Conservation (phyloP, 805 yeast species). For the Pachysolen tannophilus region DNA sequence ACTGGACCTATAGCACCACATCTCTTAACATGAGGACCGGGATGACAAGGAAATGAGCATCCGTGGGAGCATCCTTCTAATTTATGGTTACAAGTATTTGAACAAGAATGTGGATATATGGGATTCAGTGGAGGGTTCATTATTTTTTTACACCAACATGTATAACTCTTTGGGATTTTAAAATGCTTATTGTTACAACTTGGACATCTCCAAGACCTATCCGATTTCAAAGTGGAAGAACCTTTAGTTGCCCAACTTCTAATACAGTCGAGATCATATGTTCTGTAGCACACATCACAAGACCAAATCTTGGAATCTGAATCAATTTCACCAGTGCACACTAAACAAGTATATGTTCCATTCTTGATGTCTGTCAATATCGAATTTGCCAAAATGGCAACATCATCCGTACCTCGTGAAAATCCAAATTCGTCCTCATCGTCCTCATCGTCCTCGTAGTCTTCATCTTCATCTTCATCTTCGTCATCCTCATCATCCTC, state of each 20-base stretch:
- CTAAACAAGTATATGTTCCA: constrained; percentile 76
- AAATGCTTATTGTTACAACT: constrained; percentile 50
- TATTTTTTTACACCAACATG: constrained; percentile 87
- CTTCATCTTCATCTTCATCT: constrained; percentile 2
- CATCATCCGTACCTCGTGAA: no score
- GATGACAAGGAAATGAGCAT: constrained; percentile 74
- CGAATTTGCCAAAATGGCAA: constrained; percentile 29
- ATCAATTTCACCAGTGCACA: constrained; percentile 80
- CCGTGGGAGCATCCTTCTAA: constrained; percentile 59
- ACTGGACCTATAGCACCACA: constrained; percentile 77
- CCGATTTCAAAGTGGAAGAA: constrained; percentile 46
- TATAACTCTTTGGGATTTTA: constrained; percentile 46
- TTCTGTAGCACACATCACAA: constrained; percentile 70
- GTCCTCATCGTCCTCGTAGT: constrained; percentile 11
- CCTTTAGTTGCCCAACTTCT: constrained; percentile 81
- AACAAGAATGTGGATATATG: constrained; percentile 78
- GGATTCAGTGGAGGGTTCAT: constrained; percentile 54
- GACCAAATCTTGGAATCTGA: constrained; percentile 66
- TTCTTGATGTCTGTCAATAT: constrained; percentile 51
- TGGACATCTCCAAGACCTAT: constrained; percentile 79
- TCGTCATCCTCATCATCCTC: constrained; percentile 5
- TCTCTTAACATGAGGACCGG: constrained; percentile 72
- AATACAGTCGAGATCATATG: constrained; percentile 80
- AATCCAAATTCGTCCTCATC: constrained; percentile 24
- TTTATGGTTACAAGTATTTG: constrained; percentile 64